Base-by-base conservation (phyloP, 1,284 basidiomycete genomes). In the Gomphus bonarii region DNA sequence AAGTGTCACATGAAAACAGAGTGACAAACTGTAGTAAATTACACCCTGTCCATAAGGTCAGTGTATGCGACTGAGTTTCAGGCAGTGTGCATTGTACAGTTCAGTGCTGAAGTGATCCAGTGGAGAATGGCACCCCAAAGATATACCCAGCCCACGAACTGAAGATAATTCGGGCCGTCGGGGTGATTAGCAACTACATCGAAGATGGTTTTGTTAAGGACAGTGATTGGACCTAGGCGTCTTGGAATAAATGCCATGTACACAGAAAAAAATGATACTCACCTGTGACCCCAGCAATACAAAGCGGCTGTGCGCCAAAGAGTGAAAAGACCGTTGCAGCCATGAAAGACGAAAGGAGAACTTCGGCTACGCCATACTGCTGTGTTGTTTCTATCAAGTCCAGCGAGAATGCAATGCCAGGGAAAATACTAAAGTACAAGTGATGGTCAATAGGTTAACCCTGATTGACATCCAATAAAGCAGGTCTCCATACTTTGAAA, bases 231-330 rank as follows among this genome's bases (percentile, higher is more conserved):
- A 33, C 90, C 87, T 84, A 47, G 25, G 1, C n/a, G 38, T 30
- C 16, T 28, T 54, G 16, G 43, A 22, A 20, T 9, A 12, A 7
- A 44, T 44, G 18, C 10, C 42, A 44, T 4, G 20, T 10, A 9
- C 4, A 42, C 16, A 42, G 8, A 33, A 11, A 20, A n/a, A 33
- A n/a, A n/a, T 60, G 18, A 59, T n/a, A 31, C 75, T 31, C 49
- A 83, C 90, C 91, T 18, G 95, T 97, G 1, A 98, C 92, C 10
- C 95, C 95, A 2, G 92, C 91, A 59, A 97, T 95, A 51, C 91
- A 90, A 1, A 97, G 74, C 0, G 95, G 95, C 67, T 98, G 95
- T 8, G 87, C 91, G 2, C 91, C 88, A 58, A 98, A 85, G 47
- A 95, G 70, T 0, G 92, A 86, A 64, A 97, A 95, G n/a, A 94